A percentile compares a stretch with the other conserved stretches of the same genome.
These are phyloP conservation scores for Trichoderma asperellum DNA, from an alignment of 2,329 filamentous ascomycete genomes.

Conservation along the genomic window DNA sequence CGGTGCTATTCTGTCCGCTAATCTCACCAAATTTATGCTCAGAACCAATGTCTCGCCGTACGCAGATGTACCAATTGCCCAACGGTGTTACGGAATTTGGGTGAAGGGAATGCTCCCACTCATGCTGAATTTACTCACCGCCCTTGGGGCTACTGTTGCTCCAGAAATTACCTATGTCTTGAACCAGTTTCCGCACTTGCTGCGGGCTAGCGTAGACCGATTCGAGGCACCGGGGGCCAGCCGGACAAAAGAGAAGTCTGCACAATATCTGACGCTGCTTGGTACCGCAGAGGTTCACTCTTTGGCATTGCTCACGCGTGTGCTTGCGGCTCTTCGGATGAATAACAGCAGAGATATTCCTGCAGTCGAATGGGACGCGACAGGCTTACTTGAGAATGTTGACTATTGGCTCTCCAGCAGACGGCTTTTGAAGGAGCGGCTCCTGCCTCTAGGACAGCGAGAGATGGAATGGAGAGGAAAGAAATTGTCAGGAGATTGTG, in stretches of 20 bases:
- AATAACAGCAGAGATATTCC: slow-evolving; percentile 74
- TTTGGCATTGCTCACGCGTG: slow-evolving; percentile 73
- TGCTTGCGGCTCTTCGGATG: slow-evolving; percentile 68
- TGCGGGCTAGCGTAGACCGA: slow-evolving; percentile 71
- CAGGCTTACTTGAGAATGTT: slow-evolving; percentile 75
- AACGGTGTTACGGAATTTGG: slow-evolving; percentile 88
- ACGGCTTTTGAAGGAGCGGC: slow-evolving; percentile 69
- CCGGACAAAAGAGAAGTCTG: slow-evolving; percentile 53
- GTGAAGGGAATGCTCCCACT: slow-evolving; percentile 83
- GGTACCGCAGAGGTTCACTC: slow-evolving; percentile 79
- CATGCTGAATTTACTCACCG: slow-evolving; percentile 82
- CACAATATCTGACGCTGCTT: slow-evolving; percentile 71
- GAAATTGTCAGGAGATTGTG: slow-evolving; percentile 49
- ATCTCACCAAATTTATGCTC: slow-evolving; percentile 76
- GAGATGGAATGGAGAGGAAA: slow-evolving; percentile 66
- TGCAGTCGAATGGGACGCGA: slow-evolving; percentile 74
- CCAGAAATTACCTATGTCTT: slow-evolving; percentile 85
- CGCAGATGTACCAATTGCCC: slow-evolving; percentile 67
- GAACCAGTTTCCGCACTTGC: slow-evolving; percentile 82
- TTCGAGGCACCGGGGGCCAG: slow-evolving; percentile 66
- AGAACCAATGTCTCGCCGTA: slow-evolving; percentile 75
- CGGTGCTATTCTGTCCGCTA: slow-evolving; percentile 76
- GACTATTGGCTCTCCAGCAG: slow-evolving; percentile 77
- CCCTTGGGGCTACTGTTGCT: slow-evolving; percentile 79
- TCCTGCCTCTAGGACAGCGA: slow-evolving; percentile 72